Base-by-base conservation (phyloP, 306 rosid genomes). In the Argentina anserina region DNA sequence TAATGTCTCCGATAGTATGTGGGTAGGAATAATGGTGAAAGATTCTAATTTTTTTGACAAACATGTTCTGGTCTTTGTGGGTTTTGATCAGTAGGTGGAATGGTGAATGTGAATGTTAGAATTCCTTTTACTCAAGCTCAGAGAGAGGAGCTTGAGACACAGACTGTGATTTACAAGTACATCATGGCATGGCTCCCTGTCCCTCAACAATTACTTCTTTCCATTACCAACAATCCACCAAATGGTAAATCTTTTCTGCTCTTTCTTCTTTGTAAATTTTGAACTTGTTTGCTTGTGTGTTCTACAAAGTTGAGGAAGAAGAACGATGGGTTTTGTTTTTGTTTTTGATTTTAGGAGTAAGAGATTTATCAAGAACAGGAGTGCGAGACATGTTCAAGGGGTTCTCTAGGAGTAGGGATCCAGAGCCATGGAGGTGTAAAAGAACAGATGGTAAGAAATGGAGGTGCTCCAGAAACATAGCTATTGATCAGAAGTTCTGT, bases 371-470 rank as follows among this genome's bases (percentile, higher is more conserved):
- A 17, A 31, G 42, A 60, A 31, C 40, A 60, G 66, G 66, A 31
- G 67, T 33, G 42, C 18, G 42, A 34, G 67, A 33, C 42, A 34
- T 61, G 41, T 61, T 75, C 49, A 80, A 63, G 72, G 83, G 76
- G 28, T 39, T 70, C 39, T 45, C 80, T 52, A 71, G n/a, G 45
- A 80, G 21, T 69, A 33, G 71, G 34, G 80, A 80, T 58, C 52
- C 72, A 21, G 83, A 80, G 73, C 83, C 80, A 40, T 80, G 83
- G 83, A 75, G 83, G 39, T 80, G 83, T 46, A 53, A 70, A 49
- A 75, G 80, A 80, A 75, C 83, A 55, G 80, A 80, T 56, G 83
- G 83, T 13, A 80, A 80, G 59, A 80, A 80, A 80, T 80, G 83
- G 83, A 68, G 83, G 73, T 80, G 80, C 43, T 80, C 83, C 26